Conservation (phyloP, 306 rosid genomes). For the Cucumis hystrix region DNA sequence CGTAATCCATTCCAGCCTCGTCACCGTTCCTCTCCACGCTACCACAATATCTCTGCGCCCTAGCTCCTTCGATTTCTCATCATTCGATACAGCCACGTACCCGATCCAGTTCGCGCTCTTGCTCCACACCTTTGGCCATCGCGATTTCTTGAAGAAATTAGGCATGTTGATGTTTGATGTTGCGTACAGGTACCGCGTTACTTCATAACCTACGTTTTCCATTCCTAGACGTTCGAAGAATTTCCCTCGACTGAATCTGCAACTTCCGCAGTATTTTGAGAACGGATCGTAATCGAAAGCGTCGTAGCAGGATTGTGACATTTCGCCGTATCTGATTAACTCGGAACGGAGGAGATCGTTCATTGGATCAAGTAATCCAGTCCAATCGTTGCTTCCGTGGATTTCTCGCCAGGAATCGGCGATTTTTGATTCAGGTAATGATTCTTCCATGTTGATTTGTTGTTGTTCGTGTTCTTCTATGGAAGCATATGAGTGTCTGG, state of each 20-base stretch:
- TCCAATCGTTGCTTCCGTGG: conserved; percentile 74
- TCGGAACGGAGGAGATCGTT: conserved; percentile 69
- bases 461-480: not conserved
- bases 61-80: conserved; percentile 18
- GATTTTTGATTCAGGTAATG: not conserved
- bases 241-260: conserved; percentile 44
- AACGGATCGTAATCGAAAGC: conserved; percentile 62
- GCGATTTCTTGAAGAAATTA: conserved; percentile 22
- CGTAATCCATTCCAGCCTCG: conserved; percentile 53
- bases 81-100: conserved; percentile 26
- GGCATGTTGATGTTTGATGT: conserved; percentile 52
- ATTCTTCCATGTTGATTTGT: not conserved
- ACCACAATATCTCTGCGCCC: conserved; percentile 64
- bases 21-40: conserved; percentile 79
- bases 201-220: conserved; percentile 43
- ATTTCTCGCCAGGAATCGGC: conserved; percentile 42
- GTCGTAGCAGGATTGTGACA: conserved; percentile 52
- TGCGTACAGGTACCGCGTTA: conserved; percentile 77
- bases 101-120: conserved; percentile 73
- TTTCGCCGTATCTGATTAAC: conserved; percentile 60
- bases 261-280: conserved; percentile 61
- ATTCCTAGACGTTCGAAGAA: conserved; percentile 49
- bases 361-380: conserved; percentile 49
- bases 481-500: not conserved
- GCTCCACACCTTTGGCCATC: conserved; percentile 73